Percentiles rank a stretch among this genome's conserved stretches.
Evolutionary conservation across 345 rosid species (phyloP).

Genomic region (Alliaria petiolata): DNA sequence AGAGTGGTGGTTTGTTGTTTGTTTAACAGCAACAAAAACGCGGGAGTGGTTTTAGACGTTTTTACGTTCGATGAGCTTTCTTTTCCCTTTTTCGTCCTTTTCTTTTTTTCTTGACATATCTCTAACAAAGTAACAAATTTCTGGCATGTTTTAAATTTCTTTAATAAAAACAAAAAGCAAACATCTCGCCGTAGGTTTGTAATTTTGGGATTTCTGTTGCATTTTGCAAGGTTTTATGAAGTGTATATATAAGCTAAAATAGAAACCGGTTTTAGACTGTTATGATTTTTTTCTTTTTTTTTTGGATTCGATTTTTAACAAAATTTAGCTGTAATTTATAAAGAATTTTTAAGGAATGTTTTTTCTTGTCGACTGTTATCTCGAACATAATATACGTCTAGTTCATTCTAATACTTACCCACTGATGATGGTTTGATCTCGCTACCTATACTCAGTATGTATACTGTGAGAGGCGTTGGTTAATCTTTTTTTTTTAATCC

Average conservation of each 20-base stretch:
- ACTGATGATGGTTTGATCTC: too few species aligned
- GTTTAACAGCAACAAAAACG: not conserved
- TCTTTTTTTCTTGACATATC: not conserved
- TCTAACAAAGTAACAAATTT: not conserved
- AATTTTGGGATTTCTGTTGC: not conserved
- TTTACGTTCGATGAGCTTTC: not conserved
- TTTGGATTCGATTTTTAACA: not conserved
- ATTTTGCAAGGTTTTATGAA: not conserved
- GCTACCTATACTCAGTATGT: too few species aligned
- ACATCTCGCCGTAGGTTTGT: not conserved
- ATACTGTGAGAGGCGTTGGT: too few species aligned
- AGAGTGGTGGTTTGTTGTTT: not conserved
- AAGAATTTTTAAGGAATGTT: too few species aligned
- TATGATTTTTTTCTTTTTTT: too few species aligned
- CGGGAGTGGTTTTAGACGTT: constrained; percentile 5
- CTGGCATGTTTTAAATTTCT: not conserved
- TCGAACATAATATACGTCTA: too few species aligned
- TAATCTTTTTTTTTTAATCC: too few species aligned
- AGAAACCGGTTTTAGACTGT: too few species aligned
- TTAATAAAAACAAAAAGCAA: not conserved
- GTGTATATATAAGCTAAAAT: too few species aligned
- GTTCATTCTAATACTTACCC: too few species aligned
- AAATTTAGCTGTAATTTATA: not conserved
- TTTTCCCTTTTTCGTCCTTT: not conserved
- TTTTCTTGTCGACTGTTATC: too few species aligned